A percentile compares a stretch with the other conserved stretches of the same genome.
Conservation (phyloP, 352 stramenopile species). For the Phytophthora europaea region DNA sequence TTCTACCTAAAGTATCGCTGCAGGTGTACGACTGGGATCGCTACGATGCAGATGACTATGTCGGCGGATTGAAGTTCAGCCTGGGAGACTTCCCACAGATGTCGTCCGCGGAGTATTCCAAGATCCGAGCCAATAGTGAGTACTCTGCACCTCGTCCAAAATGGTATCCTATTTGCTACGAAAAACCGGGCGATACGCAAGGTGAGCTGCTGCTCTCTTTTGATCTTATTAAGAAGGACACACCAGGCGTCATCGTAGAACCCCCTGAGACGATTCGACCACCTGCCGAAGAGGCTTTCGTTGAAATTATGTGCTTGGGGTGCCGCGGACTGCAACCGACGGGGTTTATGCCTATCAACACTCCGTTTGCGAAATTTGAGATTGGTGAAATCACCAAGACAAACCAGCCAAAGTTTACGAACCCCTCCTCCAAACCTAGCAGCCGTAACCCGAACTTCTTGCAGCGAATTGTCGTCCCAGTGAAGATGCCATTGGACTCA, state of each 20-base stretch:
- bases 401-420: slow-evolving; percentile 76
- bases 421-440: slow-evolving; percentile 80
- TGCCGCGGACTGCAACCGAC: slow-evolving; percentile 82
- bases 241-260: slow-evolving; percentile 62
- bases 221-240: slow-evolving; percentile 78
- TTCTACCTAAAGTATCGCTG: slow-evolving; percentile 77
- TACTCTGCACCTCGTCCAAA: slow-evolving; percentile 69
- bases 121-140: slow-evolving; percentile 52
- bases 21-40: slow-evolving; percentile 85
- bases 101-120: slow-evolving; percentile 65
- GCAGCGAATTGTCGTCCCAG: slow-evolving; percentile 83
- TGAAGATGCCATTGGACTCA: slow-evolving; percentile 87
- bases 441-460: slow-evolving; percentile 91
- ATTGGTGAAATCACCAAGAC: slow-evolving; percentile 72
- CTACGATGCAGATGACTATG: slow-evolving; percentile 80
- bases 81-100: slow-evolving; percentile 71
- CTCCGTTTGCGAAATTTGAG: slow-evolving; percentile 90
- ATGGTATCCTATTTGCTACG: slow-evolving; percentile 80
- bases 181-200: slow-evolving; percentile 68
- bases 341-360: slow-evolving; percentile 87
- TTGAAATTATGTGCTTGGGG: slow-evolving; percentile 87
- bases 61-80: slow-evolving; percentile 69
- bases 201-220: slow-evolving; percentile 86
- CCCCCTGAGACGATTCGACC: slow-evolving; percentile 71
- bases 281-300: slow-evolving; percentile 66